Base-by-base conservation (phyloP, 805 yeast species). In the Lachancea meyersii region DNA sequence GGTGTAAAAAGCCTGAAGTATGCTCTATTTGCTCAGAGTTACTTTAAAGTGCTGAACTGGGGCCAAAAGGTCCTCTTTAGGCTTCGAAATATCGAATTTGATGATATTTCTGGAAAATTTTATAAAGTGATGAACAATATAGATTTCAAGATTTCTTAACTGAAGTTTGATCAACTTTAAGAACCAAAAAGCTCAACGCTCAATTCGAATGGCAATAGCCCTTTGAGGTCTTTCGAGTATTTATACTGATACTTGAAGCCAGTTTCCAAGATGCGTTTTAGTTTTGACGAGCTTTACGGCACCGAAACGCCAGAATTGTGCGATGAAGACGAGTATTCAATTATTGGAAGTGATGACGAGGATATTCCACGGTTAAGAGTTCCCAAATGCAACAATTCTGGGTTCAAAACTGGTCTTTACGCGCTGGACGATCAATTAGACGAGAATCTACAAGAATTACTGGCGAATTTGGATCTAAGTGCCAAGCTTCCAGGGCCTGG, bases 301-400 rank as follows among this genome's bases (percentile, higher is more conserved):
- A 40, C 42, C n/a, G 45, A 48, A 19, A 39, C 27, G 21, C 51
- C 44, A 19, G 47, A 44, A 7, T 32, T 16, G 20, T 26, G 31
- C 7, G 31, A 45, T 33, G 52, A 45, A 16, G 36, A 44, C 31
- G 47, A 45, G 14, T 41, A 31, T 24, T 32, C 44, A 11, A 20
- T 42, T 13, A 42, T 46, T 11, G 46, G 41, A 11, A 50, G 51
- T 32, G 48, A 42, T 19, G 54, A 49, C 21, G 56, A 48, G 27
- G 46, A 42, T n/a, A 44, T 50, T 11, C 55, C 55, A 30, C 50
- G 48, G 24, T 35, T 53, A 19, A 44, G 38, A 22, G 38, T 51
- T 23, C 57, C 57, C 23, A 47, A 30, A 30, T 36, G 7, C 26
- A 11, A 23, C 11, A 8, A 7, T 8, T 23, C 26, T 7, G n/a